A percentile compares a stretch with the other conserved stretches of the same genome.
These are phyloP conservation scores for Pseudogymnoascus sp. DNA, from an alignment of 2,329 filamentous ascomycete species.

Conservation along the genomic window DNA sequence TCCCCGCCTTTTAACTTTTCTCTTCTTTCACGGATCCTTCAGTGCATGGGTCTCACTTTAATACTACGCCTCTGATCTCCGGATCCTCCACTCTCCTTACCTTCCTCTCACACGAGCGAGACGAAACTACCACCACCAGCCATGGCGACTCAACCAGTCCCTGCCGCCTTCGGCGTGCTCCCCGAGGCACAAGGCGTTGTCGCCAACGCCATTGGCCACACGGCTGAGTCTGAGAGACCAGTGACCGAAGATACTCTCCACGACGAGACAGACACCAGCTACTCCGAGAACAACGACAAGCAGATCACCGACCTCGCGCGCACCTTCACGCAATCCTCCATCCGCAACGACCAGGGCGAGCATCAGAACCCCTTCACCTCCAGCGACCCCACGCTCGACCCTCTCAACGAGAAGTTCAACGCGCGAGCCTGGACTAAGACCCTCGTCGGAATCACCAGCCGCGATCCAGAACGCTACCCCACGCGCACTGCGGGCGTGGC, in stretches of 20 bases:
- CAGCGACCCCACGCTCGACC: slow-evolving; percentile 44
- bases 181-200: neutral
- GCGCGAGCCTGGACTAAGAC: slow-evolving; percentile 52
- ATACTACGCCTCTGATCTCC: neutral
- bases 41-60: neutral
- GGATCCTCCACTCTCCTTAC: slow-evolving; percentile 3
- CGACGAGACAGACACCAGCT: neutral
- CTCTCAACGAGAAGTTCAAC: slow-evolving; percentile 44
- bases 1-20: neutral
- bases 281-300: slow-evolving; percentile 8
- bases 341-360: slow-evolving; percentile 18
- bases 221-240: neutral
- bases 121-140: neutral
- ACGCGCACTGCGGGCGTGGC: slow-evolving; percentile 54
- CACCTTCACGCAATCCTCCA: slow-evolving; percentile 20
- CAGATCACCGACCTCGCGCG: slow-evolving; percentile 20
- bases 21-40: neutral
- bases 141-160: slow-evolving; percentile 1
- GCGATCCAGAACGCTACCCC: slow-evolving; percentile 42
- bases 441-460: slow-evolving; percentile 39
- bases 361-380: slow-evolving; percentile 43
- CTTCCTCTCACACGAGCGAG: slow-evolving; percentile 1
- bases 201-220: neutral
- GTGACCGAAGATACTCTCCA: neutral
- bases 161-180: slow-evolving; percentile 1